phyloP scores from a whole-genome alignment of 2,329 filamentous ascomycete species.

The Elsinoe ampelina region DNA sequence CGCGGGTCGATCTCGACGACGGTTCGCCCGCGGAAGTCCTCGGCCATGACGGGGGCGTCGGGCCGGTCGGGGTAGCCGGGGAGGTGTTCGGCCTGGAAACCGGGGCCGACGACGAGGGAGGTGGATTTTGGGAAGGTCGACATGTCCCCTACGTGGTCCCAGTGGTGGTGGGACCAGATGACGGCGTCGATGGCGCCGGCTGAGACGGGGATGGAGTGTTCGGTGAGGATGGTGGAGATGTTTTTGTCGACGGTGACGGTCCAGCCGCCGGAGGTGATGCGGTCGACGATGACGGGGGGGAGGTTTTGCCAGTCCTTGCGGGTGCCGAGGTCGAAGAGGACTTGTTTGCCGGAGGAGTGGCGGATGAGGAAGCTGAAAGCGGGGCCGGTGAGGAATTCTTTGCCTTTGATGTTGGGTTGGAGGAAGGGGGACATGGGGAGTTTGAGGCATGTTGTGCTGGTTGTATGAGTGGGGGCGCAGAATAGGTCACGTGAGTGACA shows the following conservation, averaged over 20 bases:
- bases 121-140: constrained; percentile 35
- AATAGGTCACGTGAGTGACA: neutral
- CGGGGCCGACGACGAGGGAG: constrained; percentile 40
- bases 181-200: constrained; percentile 26
- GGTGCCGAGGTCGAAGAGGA: constrained; percentile 41
- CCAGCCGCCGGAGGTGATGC: constrained; percentile 27
- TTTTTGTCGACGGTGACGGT: constrained; percentile 35
- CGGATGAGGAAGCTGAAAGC: constrained; percentile 42
- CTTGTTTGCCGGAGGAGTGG: constrained; percentile 33
- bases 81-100: constrained; percentile 34
- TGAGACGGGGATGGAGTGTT: constrained; percentile 31
- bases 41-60: constrained; percentile 32
- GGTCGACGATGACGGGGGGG: constrained; percentile 24
- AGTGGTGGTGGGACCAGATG: constrained; percentile 29
- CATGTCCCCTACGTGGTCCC: constrained; percentile 33
- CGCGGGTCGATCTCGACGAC: constrained; percentile 29
- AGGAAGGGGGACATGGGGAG: constrained; percentile 27
- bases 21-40: constrained; percentile 33
- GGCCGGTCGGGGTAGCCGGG: constrained; percentile 38
- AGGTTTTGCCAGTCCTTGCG: constrained; percentile 39
- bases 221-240: constrained; percentile 33
- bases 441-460: constrained; percentile 26
- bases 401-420: constrained; percentile 32
- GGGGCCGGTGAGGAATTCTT: constrained; percentile 30
- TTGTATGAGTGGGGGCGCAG: neutral